A percentile compares a stretch with the other conserved stretches of the same genome.
Evolutionary conservation across 2,329 filamentous ascomycete genomes (phyloP).

Genomic region (Verticillium albo-atrum): DNA sequence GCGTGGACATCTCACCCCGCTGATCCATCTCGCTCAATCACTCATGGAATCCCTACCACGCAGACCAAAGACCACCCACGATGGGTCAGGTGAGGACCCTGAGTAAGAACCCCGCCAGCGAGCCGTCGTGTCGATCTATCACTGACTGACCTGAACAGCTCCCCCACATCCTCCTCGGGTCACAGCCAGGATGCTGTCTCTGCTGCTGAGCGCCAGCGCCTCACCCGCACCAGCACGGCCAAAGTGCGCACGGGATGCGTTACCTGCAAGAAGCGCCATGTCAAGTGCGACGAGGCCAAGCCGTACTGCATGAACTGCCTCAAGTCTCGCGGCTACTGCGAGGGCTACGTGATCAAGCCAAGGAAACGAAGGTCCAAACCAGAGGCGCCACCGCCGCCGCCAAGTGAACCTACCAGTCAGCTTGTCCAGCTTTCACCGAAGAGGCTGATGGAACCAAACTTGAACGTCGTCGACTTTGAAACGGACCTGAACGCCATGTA

Average conservation of each 20-base stretch:
- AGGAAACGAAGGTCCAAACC: constrained; percentile 4
- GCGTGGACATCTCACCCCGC: neutral
- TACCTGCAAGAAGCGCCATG: constrained; percentile 25
- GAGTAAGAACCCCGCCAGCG: neutral
- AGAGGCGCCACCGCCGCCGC: neutral
- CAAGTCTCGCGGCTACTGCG: constrained; percentile 11
- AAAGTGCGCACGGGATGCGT: constrained; percentile 11
- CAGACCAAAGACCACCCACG: neutral
- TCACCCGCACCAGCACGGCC: constrained; percentile 9
- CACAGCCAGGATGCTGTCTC: neutral
- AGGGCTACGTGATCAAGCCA: constrained; percentile 10
- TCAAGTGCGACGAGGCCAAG: constrained; percentile 37
- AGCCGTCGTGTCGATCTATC: neutral
- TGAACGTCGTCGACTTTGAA: constrained; percentile 10
- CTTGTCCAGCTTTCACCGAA: neutral
- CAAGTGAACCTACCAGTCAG: neutral
- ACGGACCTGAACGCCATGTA: constrained; percentile 10
- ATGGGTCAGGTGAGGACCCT: neutral
- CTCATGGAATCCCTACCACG: neutral
- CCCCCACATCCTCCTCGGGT: neutral
- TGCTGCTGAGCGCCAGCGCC: neutral
- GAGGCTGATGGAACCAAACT: constrained; percentile 5
- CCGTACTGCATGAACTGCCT: constrained; percentile 34
- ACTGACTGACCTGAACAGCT: neutral
- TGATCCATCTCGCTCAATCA: neutral